Percentiles rank a stretch among this genome's conserved stretches.
Evolutionary conservation across 2,329 filamentous ascomycete genomes (phyloP).

Genomic region (Gaeumannomyces tritici): DNA sequence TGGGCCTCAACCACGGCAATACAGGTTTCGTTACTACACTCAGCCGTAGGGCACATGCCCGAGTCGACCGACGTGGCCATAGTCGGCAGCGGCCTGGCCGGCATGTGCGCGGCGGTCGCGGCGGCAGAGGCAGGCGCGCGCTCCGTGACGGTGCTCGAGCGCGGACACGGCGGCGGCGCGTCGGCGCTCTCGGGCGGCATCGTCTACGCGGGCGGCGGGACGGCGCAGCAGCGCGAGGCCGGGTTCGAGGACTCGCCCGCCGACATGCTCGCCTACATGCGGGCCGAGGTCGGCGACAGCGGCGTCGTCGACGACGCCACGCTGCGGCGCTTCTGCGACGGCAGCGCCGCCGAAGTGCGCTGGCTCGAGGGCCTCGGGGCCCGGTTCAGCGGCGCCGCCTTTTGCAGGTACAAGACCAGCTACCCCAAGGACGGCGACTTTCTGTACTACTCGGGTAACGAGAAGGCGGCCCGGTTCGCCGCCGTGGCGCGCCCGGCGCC

Average conservation of each 20-base stretch:
- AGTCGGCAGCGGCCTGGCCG: conserved; percentile 57
- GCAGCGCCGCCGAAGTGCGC: conserved; percentile 7
- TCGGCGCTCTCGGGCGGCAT: conserved; percentile 8
- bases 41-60: background rate
- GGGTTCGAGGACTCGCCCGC: conserved; percentile 9
- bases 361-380: conserved; percentile 9
- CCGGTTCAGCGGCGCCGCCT: conserved; percentile 3
- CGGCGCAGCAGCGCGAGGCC: conserved; percentile 6
- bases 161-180: conserved; percentile 13
- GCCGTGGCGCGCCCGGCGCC: conserved; percentile 6
- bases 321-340: conserved; percentile 9
- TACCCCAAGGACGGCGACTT: conserved; percentile 5
- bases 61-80: conserved; percentile 40
- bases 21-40: background rate
- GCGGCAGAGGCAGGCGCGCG: conserved; percentile 38
- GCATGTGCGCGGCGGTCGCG: conserved; percentile 48
- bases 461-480: conserved; percentile 5
- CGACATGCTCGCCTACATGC: conserved; percentile 10
- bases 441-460: conserved; percentile 8
- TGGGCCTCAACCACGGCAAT: background rate
- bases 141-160: conserved; percentile 48
- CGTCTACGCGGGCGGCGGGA: conserved; percentile 10
- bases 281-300: conserved; percentile 5
- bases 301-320: conserved; percentile 8
- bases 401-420: conserved; percentile 10